Evolutionary conservation across 2,329 filamentous ascomycete genomes (phyloP).

Genomic region (Fusarium sp.): DNA sequence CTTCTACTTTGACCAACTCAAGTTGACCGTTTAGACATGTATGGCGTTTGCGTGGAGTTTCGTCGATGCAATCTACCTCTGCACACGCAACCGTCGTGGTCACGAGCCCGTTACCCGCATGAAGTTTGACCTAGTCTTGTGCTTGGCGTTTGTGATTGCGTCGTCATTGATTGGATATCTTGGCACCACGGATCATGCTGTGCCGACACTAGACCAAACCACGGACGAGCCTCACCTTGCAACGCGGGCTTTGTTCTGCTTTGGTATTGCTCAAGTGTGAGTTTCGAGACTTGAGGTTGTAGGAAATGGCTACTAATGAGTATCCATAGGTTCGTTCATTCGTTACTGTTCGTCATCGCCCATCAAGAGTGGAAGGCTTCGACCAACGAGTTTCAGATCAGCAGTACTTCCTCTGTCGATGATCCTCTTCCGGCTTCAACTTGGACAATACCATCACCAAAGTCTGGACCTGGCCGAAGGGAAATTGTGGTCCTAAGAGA

Average conservation of each 20-base stretch:
- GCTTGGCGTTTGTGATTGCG: background rate
- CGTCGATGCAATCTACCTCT: slow-evolving; percentile 10
- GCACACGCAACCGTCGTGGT: background rate
- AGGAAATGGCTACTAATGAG: background rate
- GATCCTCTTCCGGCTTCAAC: background rate
- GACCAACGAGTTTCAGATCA: background rate
- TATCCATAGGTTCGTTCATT: slow-evolving; percentile 6
- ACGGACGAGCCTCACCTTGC: slow-evolving; percentile 25
- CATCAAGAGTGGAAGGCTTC: slow-evolving; percentile 18
- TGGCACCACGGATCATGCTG: slow-evolving; percentile 3
- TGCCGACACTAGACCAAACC: slow-evolving; percentile 5
- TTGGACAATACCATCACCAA: background rate
- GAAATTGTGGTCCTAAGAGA: background rate
- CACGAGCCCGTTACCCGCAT: slow-evolving; percentile 4
- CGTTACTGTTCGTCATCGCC: slow-evolving; percentile 11
- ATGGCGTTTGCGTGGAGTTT: slow-evolving; percentile 16
- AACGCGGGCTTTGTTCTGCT: slow-evolving; percentile 21
- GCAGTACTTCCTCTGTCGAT: background rate
- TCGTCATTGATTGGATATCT: slow-evolving; percentile 10
- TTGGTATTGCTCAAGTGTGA: slow-evolving; percentile 27
- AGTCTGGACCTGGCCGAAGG: background rate
- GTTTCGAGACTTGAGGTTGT: background rate
- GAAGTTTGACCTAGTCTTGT: background rate
- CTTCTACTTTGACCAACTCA: background rate
- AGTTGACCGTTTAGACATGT: background rate